A percentile compares a stretch with the other conserved stretches of the same genome.
phyloP scores from a whole-genome alignment of 2,329 filamentous ascomycete species.

The Trichoderma guizhouense region DNA sequence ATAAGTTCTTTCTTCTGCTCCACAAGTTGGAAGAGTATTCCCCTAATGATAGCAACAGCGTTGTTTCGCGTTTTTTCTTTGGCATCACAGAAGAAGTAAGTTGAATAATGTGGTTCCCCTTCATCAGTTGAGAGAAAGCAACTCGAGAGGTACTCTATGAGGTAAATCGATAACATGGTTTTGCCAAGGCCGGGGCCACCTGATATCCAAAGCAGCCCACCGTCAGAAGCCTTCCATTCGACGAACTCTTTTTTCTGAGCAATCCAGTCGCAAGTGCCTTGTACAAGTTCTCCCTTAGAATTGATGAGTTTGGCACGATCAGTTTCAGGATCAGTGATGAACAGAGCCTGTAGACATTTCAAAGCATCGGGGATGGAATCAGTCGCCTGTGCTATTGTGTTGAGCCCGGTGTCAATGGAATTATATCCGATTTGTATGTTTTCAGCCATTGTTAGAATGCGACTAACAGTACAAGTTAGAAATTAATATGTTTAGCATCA shows the following conservation, averaged over 20 bases:
- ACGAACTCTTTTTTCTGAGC: background rate
- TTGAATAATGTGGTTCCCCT: background rate
- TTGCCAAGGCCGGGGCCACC: constrained; percentile 3
- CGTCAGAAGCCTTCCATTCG: background rate
- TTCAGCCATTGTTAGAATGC: background rate
- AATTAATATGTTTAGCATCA: background rate
- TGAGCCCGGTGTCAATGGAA: background rate
- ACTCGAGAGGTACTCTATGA: background rate
- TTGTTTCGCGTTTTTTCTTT: background rate
- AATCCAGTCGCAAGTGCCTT: constrained; percentile 2
- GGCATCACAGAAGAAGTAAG: background rate
- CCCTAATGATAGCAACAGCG: background rate
- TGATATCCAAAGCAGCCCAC: constrained; percentile 7
- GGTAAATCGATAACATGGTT: constrained; percentile 6
- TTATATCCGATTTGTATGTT: background rate
- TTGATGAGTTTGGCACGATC: background rate
- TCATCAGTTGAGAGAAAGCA: background rate
- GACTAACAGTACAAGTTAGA: background rate
- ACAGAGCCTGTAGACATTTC: background rate
- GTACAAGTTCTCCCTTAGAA: background rate
- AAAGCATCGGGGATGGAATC: background rate
- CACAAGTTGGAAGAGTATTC: background rate
- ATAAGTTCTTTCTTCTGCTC: background rate
- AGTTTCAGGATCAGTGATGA: background rate
- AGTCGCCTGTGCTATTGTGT: background rate